Percentiles rank a stretch among this genome's conserved stretches.
phyloP scores from a whole-genome alignment of 2,329 filamentous ascomycete genomes.

The Ascochyta pisi region DNA sequence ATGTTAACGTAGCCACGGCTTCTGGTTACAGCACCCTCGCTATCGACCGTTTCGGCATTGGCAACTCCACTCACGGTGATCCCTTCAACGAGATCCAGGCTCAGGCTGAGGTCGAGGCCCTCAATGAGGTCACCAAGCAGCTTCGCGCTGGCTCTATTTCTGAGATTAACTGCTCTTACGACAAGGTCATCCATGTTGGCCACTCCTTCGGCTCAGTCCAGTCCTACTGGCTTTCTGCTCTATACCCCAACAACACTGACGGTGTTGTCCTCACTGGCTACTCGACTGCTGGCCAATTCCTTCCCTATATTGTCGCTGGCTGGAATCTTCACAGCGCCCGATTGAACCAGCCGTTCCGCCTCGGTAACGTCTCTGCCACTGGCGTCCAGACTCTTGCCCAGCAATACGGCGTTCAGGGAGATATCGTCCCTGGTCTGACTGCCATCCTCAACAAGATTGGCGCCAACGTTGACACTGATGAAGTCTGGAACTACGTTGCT shows the following conservation, averaged over 20 bases:
- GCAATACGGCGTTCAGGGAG: constrained; percentile 19
- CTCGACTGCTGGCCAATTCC: constrained; percentile 57
- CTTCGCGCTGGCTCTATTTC: constrained; percentile 57
- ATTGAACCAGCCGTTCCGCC: constrained; percentile 50
- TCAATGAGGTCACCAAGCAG: constrained; percentile 60
- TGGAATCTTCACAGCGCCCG: constrained; percentile 58
- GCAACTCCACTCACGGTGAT: constrained; percentile 64
- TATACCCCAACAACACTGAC: constrained; percentile 62
- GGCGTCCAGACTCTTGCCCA: constrained; percentile 16
- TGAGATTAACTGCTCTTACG: constrained; percentile 48
- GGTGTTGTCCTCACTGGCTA: constrained; percentile 69
- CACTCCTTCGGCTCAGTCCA: constrained; percentile 70
- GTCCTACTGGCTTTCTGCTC: constrained; percentile 62
- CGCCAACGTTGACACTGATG: constrained; percentile 19
- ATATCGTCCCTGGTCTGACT: constrained; percentile 28
- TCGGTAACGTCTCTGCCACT: constrained; percentile 40
- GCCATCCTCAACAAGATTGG: constrained; percentile 24
- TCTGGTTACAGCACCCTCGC: constrained; percentile 66
- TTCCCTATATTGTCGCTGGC: constrained; percentile 52
- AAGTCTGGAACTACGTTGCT: constrained; percentile 38
- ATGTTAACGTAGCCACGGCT: constrained; percentile 62
- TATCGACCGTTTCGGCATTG: constrained; percentile 69
- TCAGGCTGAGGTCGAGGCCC: constrained; percentile 64
- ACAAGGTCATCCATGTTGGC: constrained; percentile 65
- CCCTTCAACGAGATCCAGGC: constrained; percentile 67